These are phyloP conservation scores for Sisymbrium irio DNA, from an alignment of 345 rosid species.

Conservation along the genomic window DNA sequence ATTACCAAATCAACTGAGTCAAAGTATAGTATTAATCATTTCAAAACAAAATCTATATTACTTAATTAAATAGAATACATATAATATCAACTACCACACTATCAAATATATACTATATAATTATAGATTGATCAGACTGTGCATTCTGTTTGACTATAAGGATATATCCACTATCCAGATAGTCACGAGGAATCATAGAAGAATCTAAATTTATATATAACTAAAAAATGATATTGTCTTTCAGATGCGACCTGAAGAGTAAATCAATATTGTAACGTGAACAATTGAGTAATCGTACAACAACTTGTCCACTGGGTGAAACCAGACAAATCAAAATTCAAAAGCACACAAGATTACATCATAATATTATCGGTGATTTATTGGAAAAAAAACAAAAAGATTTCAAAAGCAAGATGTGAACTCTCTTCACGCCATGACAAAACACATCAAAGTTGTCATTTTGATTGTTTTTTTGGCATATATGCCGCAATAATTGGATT, in stretches of 20 bases:
- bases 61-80: background rate
- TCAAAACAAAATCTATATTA: background rate
- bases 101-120: background rate
- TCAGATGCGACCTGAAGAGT: background rate
- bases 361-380: slow-evolving; percentile 5
- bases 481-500: slow-evolving; percentile 12
- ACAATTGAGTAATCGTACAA: slow-evolving; percentile 31
- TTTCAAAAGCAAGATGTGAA: slow-evolving; percentile 9
- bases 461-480: background rate
- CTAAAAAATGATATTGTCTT: background rate
- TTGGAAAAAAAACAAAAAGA: background rate
- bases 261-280: background rate
- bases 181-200: slow-evolving; percentile 4
- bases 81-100: background rate
- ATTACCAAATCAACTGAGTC: background rate
- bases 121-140: background rate
- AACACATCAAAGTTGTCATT: slow-evolving; percentile 11
- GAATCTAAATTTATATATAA: slow-evolving; percentile 16
- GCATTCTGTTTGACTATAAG: background rate
- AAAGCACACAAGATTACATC: background rate
- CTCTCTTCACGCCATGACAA: background rate
- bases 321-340: slow-evolving; percentile 11
- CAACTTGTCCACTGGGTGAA: slow-evolving; percentile 31
- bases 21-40: background rate
- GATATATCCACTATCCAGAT: background rate